These are phyloP conservation scores for Tuber microsphaerosporum DNA, from an alignment of 495 filamentous ascomycete genomes.

Conservation along the genomic window DNA sequence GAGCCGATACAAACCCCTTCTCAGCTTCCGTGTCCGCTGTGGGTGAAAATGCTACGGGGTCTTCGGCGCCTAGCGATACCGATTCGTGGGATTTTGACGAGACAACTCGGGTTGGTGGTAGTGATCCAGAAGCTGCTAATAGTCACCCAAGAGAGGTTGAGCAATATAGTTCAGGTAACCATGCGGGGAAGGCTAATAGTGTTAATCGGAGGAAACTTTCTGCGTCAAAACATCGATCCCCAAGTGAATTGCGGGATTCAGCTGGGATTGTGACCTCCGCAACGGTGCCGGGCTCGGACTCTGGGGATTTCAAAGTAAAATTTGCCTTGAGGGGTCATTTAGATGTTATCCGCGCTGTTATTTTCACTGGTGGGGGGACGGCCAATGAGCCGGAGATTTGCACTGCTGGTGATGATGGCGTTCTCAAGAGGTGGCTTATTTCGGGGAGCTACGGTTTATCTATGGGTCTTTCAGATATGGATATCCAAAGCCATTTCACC, in stretches of 20 bases:
- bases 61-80: slow-evolving; percentile 46
- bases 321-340: slow-evolving; percentile 89
- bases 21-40: slow-evolving; percentile 18
- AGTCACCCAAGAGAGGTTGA: slow-evolving; percentile 25
- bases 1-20: slow-evolving; percentile 40
- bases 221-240: slow-evolving; percentile 53
- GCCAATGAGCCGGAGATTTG: slow-evolving; percentile 93
- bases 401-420: slow-evolving; percentile 89
- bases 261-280: slow-evolving; percentile 38
- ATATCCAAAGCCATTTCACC: slow-evolving; percentile 87
- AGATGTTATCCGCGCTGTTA: slow-evolving; percentile 84
- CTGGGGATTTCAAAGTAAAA: slow-evolving; percentile 75
- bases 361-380: slow-evolving; percentile 92
- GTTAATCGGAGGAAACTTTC: slow-evolving; percentile 63
- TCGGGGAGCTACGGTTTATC: slow-evolving; percentile 54
- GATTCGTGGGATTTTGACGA: slow-evolving; percentile 96
- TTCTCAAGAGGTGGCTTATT: slow-evolving; percentile 93
- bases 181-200: slow-evolving; percentile 21
- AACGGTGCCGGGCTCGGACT: slow-evolving; percentile 50
- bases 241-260: slow-evolving; percentile 48
- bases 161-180: slow-evolving; percentile 15
- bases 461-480: slow-evolving; percentile 63
- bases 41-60: slow-evolving; percentile 9
- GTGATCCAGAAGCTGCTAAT: slow-evolving; percentile 20
- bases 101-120: slow-evolving; percentile 13